phyloP scores from a whole-genome alignment of 2,329 filamentous ascomycete species.

The Aspergillus sp. region DNA sequence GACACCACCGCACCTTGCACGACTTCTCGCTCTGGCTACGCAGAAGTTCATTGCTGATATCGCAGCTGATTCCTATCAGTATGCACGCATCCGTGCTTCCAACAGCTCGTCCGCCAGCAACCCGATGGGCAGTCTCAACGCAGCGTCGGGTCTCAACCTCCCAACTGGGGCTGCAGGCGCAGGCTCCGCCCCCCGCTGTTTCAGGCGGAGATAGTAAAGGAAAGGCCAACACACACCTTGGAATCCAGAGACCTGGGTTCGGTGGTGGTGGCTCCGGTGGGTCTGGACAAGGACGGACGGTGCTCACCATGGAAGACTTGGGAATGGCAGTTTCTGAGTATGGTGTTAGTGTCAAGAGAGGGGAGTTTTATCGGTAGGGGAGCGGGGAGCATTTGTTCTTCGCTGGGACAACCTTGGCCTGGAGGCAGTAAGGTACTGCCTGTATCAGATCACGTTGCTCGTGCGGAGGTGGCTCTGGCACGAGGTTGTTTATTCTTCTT shows the following conservation, averaged over 20 bases:
- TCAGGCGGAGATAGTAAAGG: conserved; percentile 40
- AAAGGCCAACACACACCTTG: conserved; percentile 56
- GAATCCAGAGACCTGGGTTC: conserved; percentile 72
- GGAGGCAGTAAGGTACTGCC: too few relatives aligned
- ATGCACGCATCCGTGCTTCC: conserved; percentile 89
- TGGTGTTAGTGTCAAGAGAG: conserved; percentile 93
- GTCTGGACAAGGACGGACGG: conserved; percentile 76
- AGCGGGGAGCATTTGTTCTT: too few relatives aligned
- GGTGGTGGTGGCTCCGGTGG: conserved; percentile 86
- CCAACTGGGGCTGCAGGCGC: conserved; percentile 50
- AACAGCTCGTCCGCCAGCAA: conserved; percentile 84
- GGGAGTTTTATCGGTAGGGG: conserved; percentile 83
- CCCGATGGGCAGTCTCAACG: conserved; percentile 80
- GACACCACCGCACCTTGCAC: conserved; percentile 73
- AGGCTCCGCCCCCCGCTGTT: conserved; percentile 45
- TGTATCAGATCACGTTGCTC: too few relatives aligned
- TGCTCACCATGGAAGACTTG: conserved; percentile 96
- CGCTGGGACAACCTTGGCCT: too few relatives aligned
- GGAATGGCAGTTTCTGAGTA: conserved; percentile 98
- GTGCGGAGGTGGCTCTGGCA: too few relatives aligned
- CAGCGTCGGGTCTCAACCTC: conserved; percentile 53
- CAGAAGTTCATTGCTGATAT: conserved; percentile 99
- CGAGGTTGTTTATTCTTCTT: too few relatives aligned
- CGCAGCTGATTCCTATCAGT: conserved; percentile 95
- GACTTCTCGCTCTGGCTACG: conserved; percentile 91